These are phyloP conservation scores for Venturiaceae sp. DNA, from an alignment of 2,329 filamentous ascomycete genomes.

Conservation along the genomic window DNA sequence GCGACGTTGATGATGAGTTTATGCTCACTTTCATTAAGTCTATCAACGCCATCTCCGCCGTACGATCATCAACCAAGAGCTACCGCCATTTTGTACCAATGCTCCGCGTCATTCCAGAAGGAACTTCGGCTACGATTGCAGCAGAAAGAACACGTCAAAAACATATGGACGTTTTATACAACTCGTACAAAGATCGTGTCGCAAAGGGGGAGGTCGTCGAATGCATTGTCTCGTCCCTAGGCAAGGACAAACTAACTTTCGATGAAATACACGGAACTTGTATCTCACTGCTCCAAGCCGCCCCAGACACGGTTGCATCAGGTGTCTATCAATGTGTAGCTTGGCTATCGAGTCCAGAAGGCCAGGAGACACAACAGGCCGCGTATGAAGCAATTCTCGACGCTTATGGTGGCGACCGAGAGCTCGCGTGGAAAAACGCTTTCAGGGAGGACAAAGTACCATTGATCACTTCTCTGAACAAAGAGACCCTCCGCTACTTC, in stretches of 20 bases:
- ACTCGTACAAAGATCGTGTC: conserved; percentile 9
- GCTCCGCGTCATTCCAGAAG: conserved; percentile 11
- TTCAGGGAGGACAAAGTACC: conserved; percentile 16
- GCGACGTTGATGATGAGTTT: conserved; percentile 15
- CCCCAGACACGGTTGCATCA: conserved; percentile 15
- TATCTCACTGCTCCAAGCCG: conserved; percentile 16
- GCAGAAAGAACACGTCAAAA: conserved; percentile 10
- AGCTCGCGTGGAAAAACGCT: conserved; percentile 13
- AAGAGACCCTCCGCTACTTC: conserved; percentile 15
- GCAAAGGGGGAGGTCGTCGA: conserved; percentile 11
- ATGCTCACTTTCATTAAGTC: conserved; percentile 13
- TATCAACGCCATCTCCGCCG: conserved; percentile 15
- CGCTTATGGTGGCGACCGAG: conserved; percentile 13
- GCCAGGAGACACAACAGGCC: conserved; percentile 10
- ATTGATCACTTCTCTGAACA: conserved; percentile 14
- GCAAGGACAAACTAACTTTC: conserved; percentile 13
- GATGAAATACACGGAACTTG: conserved; percentile 17
- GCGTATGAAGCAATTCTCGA: conserved; percentile 11
- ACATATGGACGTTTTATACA: conserved; percentile 10
- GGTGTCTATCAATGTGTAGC: conserved; percentile 14
- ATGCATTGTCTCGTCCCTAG: conserved; percentile 13
- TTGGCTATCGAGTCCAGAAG: conserved; percentile 14
- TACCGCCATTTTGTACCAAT: conserved; percentile 16
- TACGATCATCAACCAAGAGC: conserved; percentile 15
- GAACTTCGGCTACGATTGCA: conserved; percentile 8